Conservation (phyloP, 208 protist genomes). For the Leishmania turanica region DNA sequence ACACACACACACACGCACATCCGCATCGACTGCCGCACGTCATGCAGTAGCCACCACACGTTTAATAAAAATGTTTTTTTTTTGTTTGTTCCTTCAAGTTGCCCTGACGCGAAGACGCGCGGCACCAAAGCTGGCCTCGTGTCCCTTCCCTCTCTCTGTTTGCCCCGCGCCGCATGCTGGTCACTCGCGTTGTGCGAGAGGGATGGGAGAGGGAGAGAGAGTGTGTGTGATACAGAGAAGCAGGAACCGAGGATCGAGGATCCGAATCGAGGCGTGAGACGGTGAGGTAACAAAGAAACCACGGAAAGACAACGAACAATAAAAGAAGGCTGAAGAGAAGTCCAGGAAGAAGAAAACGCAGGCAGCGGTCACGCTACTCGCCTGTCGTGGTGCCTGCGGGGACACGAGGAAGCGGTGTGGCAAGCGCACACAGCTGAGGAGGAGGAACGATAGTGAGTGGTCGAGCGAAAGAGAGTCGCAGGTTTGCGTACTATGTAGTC, state of each 20-base stretch:
- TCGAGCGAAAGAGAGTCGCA: neutral
- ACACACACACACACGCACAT: neutral
- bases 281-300: neutral
- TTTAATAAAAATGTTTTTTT: neutral
- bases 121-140: neutral
- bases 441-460: neutral
- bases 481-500: neutral
- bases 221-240: neutral
- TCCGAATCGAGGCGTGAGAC: neutral
- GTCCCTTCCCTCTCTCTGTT: neutral
- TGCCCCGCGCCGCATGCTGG: neutral
- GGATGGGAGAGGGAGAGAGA: neutral
- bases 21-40: neutral
- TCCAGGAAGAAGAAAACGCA: neutral
- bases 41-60: neutral
- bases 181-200: neutral
- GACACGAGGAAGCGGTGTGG: neutral
- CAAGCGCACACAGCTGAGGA: neutral
- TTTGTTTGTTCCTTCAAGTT: no score
- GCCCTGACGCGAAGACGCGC: neutral
- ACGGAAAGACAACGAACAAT: neutral
- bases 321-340: neutral
- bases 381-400: neutral
- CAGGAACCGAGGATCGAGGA: neutral
- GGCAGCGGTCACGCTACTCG: neutral